Evolutionary conservation across 176 grass and related monocot species (phyloP).

Genomic region (Rhipidocladum racemiflorum): DNA sequence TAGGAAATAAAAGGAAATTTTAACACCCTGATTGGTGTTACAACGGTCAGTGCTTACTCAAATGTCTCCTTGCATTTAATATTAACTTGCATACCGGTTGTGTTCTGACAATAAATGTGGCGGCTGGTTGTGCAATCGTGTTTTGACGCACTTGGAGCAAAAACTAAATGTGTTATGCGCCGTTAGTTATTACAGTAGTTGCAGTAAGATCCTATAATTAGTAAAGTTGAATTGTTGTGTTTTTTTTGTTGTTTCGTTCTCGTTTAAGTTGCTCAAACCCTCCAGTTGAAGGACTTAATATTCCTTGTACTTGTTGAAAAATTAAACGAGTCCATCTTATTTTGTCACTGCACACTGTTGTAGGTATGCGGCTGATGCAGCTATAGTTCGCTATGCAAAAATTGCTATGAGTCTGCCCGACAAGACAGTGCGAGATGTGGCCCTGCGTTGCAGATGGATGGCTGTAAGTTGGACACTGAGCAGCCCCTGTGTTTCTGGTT

Average conservation of each 20-base stretch:
- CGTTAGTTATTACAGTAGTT: background rate
- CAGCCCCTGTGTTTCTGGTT: background rate
- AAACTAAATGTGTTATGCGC: background rate
- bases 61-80: background rate
- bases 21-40: background rate
- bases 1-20: background rate
- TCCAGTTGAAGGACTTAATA: background rate
- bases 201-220: background rate
- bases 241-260: background rate
- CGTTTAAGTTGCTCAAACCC: background rate
- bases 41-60: background rate
- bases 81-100: background rate
- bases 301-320: background rate
- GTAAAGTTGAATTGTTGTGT: background rate
- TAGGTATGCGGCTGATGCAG: slow-evolving; percentile 38
- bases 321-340: slow-evolving; percentile 18
- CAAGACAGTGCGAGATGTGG: slow-evolving; percentile 65
- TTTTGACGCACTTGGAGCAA: background rate
- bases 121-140: background rate
- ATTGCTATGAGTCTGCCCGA: slow-evolving; percentile 45
- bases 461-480: slow-evolving; percentile 45
- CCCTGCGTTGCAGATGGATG: slow-evolving; percentile 57
- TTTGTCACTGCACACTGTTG: slow-evolving; percentile 10
- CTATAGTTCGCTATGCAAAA: slow-evolving; percentile 57
- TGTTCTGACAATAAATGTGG: background rate